Base-by-base conservation (phyloP, 208 protist species). In the Crithidia thermophila region DNA sequence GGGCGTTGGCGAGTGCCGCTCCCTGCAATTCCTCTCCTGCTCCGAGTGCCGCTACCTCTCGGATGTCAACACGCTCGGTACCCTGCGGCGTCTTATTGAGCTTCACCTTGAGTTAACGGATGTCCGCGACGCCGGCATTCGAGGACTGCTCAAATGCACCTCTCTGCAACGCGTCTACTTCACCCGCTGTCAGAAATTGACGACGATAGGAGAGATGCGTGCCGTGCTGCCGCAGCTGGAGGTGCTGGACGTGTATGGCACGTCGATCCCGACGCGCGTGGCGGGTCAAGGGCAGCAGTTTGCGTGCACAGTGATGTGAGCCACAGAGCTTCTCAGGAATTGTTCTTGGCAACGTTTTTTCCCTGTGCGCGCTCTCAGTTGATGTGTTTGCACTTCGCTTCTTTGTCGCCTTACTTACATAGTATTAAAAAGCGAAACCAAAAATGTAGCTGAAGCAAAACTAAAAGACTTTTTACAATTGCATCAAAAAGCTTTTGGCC, bases 171-270 rank as follows among this genome's bases (percentile, higher is more conserved):
- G 60, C 0, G 68, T 91, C 6, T 87, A 85, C 51, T 75, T 92
- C 18, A 88, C 86, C 13, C 87, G 85, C 28, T 94, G 89, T 43
- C 59, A 72, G 37, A 57, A 67, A 11, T 69, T 94, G 20, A 85
- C 76, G 13, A 72, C 81, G 30, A 72, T 89, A 1, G 71, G 70
- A 14, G 73, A 82, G 20, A 73, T 92, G 31, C 69, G 62, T 20
- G 34, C 31, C 5, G 59, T 64, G 18, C 67, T 82, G 60, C 71
- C 69, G 33, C 78, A 83, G 45, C 75, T 94, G 10, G 81, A 87
- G 53, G 68, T 81, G 33, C 75, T 94, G 23, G 89, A 94, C 57
- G 78, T 90, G 20, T 94, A 94, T 60, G 89, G 89, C 8, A 94
- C 89, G 4, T 84, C 84, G 1, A 79, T 94, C 23, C 79, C 84